These are phyloP conservation scores for Coprinellus micaceus DNA, from an alignment of 768 basidiomycete species.

Conservation along the genomic window DNA sequence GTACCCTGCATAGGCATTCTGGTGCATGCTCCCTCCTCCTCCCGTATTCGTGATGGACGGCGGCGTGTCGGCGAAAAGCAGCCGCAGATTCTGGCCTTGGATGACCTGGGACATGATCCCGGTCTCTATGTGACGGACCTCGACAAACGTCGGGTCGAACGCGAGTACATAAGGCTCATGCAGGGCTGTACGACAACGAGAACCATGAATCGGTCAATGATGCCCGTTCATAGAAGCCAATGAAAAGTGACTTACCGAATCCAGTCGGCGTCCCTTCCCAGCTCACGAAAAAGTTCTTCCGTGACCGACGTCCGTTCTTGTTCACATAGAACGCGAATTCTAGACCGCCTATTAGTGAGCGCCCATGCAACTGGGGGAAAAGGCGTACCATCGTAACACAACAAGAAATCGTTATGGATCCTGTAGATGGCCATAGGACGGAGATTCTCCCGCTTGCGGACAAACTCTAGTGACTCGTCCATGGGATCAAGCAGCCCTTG, in stretches of 20 bases:
- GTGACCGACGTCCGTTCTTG: constrained; percentile 88
- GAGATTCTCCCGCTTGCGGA: constrained; percentile 82
- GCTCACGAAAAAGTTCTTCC: constrained; percentile 89
- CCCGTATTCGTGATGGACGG: constrained; percentile 72
- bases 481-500: constrained; percentile 93
- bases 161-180: constrained; percentile 96
- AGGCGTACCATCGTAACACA: constrained; percentile 92
- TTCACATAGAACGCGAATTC: constrained; percentile 99
- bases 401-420: constrained; percentile 91
- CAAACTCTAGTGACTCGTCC: constrained; percentile 90
- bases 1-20: constrained; percentile 32
- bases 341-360: constrained; percentile 25
- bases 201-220: not conserved
- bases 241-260: constrained; percentile 65
- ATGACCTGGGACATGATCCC: constrained; percentile 92
- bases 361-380: not conserved
- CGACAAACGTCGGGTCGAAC: constrained; percentile 94
- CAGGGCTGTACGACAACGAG: constrained; percentile 56
- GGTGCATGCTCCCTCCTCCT: constrained; percentile 30
- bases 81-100: constrained; percentile 83
- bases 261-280: constrained; percentile 96
- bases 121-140: constrained; percentile 93
- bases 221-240: not conserved
- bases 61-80: constrained; percentile 91
- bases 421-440: constrained; percentile 96